These are phyloP conservation scores for Ailanthus altissimus DNA, from an alignment of 345 rosid species.

Conservation along the genomic window DNA sequence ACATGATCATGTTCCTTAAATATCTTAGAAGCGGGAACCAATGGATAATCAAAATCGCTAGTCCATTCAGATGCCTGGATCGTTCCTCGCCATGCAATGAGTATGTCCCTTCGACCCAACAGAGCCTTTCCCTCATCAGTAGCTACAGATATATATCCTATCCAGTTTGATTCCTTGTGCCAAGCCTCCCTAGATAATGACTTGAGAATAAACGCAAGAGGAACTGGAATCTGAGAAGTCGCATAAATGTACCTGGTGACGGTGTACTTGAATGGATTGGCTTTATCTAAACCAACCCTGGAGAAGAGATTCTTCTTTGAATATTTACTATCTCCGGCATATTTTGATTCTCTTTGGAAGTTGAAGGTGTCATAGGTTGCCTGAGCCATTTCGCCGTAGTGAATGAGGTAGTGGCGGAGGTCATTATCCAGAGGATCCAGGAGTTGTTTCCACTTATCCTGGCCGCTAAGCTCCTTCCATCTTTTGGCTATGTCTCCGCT, in stretches of 20 bases:
- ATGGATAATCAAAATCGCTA: constrained; percentile 42
- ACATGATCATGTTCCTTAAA: constrained; percentile 21
- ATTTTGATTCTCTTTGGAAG: constrained; percentile 29
- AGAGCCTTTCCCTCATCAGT: constrained; percentile 45
- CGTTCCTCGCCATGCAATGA: constrained; percentile 55
- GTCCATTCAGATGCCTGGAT: constrained; percentile 45
- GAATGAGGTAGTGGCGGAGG: constrained; percentile 30
- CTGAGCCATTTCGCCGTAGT: constrained; percentile 47
- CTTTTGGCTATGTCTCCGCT: constrained; percentile 21
- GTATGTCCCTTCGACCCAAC: constrained; percentile 57
- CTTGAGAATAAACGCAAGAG: constrained; percentile 37
- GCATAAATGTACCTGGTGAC: constrained; percentile 62
- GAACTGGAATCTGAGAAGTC: constrained; percentile 42
- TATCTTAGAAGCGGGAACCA: constrained; percentile 31
- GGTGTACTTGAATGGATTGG: constrained; percentile 31
- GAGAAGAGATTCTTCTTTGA: constrained; percentile 14
- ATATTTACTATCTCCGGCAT: constrained; percentile 39
- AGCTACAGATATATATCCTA: constrained; percentile 56
- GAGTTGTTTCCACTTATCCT: constrained; percentile 27
- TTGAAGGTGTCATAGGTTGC: constrained; percentile 48
- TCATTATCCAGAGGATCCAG: constrained; percentile 35
- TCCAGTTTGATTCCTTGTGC: constrained; percentile 53
- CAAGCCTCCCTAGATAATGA: constrained; percentile 37
- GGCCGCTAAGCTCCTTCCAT: constrained; percentile 38
- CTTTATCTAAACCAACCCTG: constrained; percentile 10